A percentile compares a stretch with the other conserved stretches of the same genome.
These are phyloP conservation scores for Cryptococcus sp. DNA, from an alignment of 1,284 basidiomycete species.

Conservation along the genomic window DNA sequence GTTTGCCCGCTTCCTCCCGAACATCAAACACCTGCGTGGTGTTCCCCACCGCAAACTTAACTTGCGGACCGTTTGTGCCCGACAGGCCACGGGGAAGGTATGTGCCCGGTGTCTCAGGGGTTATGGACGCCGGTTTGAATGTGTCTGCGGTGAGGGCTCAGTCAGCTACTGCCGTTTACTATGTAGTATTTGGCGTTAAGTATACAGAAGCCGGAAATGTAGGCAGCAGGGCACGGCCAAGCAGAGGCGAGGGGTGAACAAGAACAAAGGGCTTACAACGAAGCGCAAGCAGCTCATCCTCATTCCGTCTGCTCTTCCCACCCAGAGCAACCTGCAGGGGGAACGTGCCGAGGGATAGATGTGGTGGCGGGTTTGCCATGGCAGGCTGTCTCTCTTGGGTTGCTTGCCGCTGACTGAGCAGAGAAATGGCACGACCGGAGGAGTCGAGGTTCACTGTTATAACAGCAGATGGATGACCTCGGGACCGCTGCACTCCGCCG, in stretches of 20 bases:
- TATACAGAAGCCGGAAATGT: background rate
- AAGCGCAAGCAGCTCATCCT: conserved; percentile 21
- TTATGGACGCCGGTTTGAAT: conserved; percentile 45
- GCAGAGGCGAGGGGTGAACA: no score
- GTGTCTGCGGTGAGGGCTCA: conserved; percentile 22
- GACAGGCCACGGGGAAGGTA: conserved; percentile 10
- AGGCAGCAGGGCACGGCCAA: background rate
- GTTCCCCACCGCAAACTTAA: conserved; percentile 22
- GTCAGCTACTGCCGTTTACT: no score
- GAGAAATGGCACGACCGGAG: no score
- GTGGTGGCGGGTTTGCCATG: no score
- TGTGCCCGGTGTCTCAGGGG: conserved; percentile 21
- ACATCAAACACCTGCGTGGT: conserved; percentile 42
- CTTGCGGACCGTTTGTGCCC: conserved; percentile 1
- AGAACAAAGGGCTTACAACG: conserved; percentile 20
- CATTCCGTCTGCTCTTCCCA: background rate
- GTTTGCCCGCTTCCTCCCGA: conserved; percentile 24
- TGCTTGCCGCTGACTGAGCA: no score
- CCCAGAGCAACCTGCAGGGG: background rate
- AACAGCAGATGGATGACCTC: no score
- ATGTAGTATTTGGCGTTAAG: no score
- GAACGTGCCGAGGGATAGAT: background rate
- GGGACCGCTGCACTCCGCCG: no score
- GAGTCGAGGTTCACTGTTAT: no score
- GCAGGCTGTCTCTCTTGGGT: no score